These are phyloP conservation scores for Chlamydomonas reinhardtii DNA, from an alignment of 163 green algal genomes.

Conservation along the genomic window DNA sequence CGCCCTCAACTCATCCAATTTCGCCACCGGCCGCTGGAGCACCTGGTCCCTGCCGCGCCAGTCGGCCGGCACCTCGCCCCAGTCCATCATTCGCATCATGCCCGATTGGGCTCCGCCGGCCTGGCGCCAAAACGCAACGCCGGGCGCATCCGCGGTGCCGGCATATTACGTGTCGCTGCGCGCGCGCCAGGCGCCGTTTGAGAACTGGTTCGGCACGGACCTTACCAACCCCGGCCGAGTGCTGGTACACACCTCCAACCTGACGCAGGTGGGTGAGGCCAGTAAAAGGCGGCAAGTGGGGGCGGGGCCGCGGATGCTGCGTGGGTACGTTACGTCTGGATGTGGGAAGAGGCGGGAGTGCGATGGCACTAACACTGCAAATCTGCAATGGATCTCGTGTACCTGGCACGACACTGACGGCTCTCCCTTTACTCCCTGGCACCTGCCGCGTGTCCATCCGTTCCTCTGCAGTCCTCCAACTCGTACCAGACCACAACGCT, in stretches of 20 bases:
- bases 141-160: neutral
- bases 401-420: neutral
- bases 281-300: neutral
- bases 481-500: neutral
- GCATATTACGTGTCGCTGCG: conserved; percentile 25
- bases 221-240: neutral
- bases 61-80: too few species aligned
- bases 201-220: neutral
- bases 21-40: neutral
- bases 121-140: neutral
- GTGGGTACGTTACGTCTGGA: neutral
- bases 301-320: neutral
- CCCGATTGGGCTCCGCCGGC: conserved; percentile 8
- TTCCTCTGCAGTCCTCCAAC: neutral
- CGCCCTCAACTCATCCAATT: neutral
- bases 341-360: too few species aligned
- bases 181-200: neutral
- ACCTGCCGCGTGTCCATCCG: neutral
- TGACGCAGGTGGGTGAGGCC: neutral
- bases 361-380: too few species aligned
- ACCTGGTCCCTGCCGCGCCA: neutral
- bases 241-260: conserved; percentile 1
- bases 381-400: too few species aligned
- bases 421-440: too few species aligned
- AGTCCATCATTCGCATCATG: conserved; percentile 17